Base-by-base conservation (phyloP, 768 basidiomycete species). In the Lepiota venenata region DNA sequence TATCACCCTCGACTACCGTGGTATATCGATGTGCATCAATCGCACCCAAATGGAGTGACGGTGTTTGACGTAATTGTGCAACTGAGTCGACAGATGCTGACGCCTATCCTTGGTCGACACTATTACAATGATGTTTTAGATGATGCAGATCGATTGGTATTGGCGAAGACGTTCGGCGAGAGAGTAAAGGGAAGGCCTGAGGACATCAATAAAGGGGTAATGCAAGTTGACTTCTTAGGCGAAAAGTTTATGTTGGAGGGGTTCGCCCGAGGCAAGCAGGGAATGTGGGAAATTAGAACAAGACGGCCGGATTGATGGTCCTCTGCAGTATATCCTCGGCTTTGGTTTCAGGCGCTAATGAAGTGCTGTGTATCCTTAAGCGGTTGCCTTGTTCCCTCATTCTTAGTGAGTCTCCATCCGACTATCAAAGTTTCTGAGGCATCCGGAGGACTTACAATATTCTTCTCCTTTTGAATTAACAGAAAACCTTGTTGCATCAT, bases 221-320 rank as follows among this genome's bases (percentile, higher is more conserved):
- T 73, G 52, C 74, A 74, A 47, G 74, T 88, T 4, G 86, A 88
- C 68, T 88, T 76, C 60, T 66, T 88, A 67, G 80, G 80, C 12
- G 74, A 73, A 35, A 76, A 75, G 56, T 66, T 69, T 44, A 61
- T 80, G 8, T 78, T 86, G 65, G 69, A 76, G 52, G 87, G 87
- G 6, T 65, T 88, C 54, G 65, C 64, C 45, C 75, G 77, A 49
- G 77, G 77, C 1, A 77, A 72, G 60, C 74, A 79, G 32, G 85
- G 86, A 7, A 72, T 81, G 67, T 87, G 84, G 82, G 81, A 85
- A 67, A 75, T 88, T 63, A 85, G 80, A 67, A 77, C 81, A 37
- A 71, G 66, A 43, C 63, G 54, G 49, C 22, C 32, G 12, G 51
- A 54, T n/a, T 14, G 41, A 20, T 18, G 45, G 32, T 18, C 40